Base-by-base conservation (phyloP, 2,329 filamentous ascomycete species). In the Colletotrichum sp. region DNA sequence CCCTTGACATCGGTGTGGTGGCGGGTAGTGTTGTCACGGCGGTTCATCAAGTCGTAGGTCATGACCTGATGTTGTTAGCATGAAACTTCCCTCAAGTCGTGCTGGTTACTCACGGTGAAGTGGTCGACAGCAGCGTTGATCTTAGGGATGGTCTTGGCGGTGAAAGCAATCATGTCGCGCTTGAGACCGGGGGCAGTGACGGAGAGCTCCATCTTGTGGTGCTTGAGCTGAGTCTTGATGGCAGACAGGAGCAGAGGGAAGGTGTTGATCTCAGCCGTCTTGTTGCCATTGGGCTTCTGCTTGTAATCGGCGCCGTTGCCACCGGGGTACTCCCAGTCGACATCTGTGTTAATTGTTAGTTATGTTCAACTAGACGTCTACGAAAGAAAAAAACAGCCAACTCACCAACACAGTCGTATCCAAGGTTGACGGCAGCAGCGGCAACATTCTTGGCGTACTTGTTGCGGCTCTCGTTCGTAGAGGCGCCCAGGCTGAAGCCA, bases 11-110 rank as follows among this genome's bases (percentile, higher is more conserved):
- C 91, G 12, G 89, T 90, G 79, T 94, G 92, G 80, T 95, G 93
- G 32, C 87, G 88, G 3, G 93, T 95, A 24, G 87, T 82, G 65
- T 85, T 90, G 81, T 94, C 91, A n/a, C 94, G 90, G 13, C 93
- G 91, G 84, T 94, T 94, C 89, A 94, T 93, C 63, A 95, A 81
- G 80, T 95, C 93, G 81, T 95, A 95, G 10, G 90, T 88, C 93
- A 94, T 94, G 77, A 95, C 84, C 83, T 85, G 5, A 24, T 21
- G 18, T 10, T 2, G 38, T 38, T 34, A 32, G 18, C 18, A 36
- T 59, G 13, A 18, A n/a, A 8, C 2, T 26, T 26, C 8, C 2
- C 2, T 0, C 0, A 18, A 18, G 3, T 16, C 1, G 9, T 3
- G 4, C 2, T 0, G 38, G 4, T 7, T 5, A 78, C 78, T 71